Conservation (phyloP, 805 yeast genomes). For the Torulaspora maleeae region DNA sequence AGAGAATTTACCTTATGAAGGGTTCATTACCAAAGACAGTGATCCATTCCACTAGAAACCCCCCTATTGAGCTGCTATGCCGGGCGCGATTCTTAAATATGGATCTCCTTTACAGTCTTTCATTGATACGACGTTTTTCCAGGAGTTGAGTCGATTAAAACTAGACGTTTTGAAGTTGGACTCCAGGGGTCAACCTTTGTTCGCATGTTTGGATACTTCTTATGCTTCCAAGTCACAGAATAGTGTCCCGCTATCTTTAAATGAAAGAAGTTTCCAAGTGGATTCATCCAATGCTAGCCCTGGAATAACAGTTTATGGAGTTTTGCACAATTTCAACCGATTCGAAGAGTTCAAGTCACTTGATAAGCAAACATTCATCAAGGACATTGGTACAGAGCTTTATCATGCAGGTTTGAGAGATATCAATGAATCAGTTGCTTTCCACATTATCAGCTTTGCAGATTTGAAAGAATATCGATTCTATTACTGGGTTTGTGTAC, state of each 20-base stretch:
- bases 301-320: slow-evolving; percentile 34
- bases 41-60: background rate
- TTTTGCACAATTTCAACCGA: slow-evolving; percentile 64
- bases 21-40: background rate
- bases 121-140: slow-evolving; percentile 84
- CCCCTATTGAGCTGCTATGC: slow-evolving; percentile 6
- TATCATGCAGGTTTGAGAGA: slow-evolving; percentile 31
- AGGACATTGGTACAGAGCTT: slow-evolving; percentile 36
- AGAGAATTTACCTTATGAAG: background rate
- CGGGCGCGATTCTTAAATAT: slow-evolving; percentile 24
- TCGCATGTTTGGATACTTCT: slow-evolving; percentile 26
- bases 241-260: slow-evolving; percentile 22
- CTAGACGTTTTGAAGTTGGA: slow-evolving; percentile 64
- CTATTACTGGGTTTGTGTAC: slow-evolving; percentile 86
- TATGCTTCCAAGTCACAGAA: slow-evolving; percentile 14
- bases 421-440: slow-evolving; percentile 29
- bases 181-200: slow-evolving; percentile 27
- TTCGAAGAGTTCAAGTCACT: slow-evolving; percentile 73
- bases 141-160: slow-evolving; percentile 65
- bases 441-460: slow-evolving; percentile 63
- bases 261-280: slow-evolving; percentile 35
- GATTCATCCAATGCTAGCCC: slow-evolving; percentile 6
- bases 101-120: slow-evolving; percentile 56
- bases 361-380: slow-evolving; percentile 59
- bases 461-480: slow-evolving; percentile 86